Evolutionary conservation across 2,329 filamentous ascomycete species (phyloP).

Genomic region (Bipolaris bicolor): DNA sequence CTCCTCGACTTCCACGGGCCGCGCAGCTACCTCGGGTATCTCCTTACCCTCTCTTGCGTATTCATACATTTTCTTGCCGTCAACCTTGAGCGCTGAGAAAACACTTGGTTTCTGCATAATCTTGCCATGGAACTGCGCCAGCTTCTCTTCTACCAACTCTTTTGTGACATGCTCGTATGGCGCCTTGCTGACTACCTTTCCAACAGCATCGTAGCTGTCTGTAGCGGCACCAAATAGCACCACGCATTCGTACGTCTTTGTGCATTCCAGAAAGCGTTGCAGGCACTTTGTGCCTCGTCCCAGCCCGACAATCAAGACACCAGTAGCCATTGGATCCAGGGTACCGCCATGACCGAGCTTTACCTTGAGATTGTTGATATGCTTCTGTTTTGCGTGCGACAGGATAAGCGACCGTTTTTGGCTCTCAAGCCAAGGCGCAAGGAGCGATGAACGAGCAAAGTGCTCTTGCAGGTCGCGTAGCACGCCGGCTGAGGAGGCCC

Average conservation of each 20-base stretch:
- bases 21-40: conserved; percentile 83
- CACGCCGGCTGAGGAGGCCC: conserved; percentile 86
- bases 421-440: conserved; percentile 75
- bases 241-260: conserved; percentile 89
- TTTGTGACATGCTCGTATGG: conserved; percentile 82
- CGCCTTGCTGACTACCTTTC: conserved; percentile 78
- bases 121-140: conserved; percentile 77
- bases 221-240: conserved; percentile 91
- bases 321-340: conserved; percentile 90
- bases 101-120: conserved; percentile 90
- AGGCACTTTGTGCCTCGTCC: conserved; percentile 87
- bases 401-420: conserved; percentile 65
- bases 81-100: conserved; percentile 89
- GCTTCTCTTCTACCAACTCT: conserved; percentile 75
- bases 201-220: conserved; percentile 87
- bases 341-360: conserved; percentile 98
- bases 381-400: conserved; percentile 62
- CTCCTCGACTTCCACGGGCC: conserved; percentile 77
- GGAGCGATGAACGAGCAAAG: conserved; percentile 81
- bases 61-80: conserved; percentile 94
- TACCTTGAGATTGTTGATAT: conserved; percentile 63
- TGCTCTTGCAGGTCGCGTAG: conserved; percentile 84
- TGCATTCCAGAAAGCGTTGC: conserved; percentile 79
- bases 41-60: conserved; percentile 90
- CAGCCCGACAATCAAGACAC: conserved; percentile 86